A percentile compares a stretch with the other conserved stretches of the same genome.
Evolutionary conservation across 164 flowering plant species (phyloP).

Genomic region (Pachysandra terminalis): DNA sequence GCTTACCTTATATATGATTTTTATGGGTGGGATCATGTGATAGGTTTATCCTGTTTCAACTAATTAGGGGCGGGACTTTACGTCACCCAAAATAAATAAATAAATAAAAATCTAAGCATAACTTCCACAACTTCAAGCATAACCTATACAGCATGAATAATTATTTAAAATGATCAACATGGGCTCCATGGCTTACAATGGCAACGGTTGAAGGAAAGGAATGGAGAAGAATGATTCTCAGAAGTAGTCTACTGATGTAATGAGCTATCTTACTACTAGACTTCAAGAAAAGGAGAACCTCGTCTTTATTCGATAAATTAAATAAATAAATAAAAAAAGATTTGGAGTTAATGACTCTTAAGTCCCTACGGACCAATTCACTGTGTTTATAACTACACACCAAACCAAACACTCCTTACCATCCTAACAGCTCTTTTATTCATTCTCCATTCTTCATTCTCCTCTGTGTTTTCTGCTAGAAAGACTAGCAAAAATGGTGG

Average conservation of each 20-base stretch:
- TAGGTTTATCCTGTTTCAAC: too few relatives aligned
- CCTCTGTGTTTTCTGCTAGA: neutral
- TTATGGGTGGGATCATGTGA: too few relatives aligned
- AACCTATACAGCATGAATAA: too few relatives aligned
- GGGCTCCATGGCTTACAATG: too few relatives aligned
- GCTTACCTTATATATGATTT: too few relatives aligned
- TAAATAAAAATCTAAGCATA: neutral
- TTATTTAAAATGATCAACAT: too few relatives aligned
- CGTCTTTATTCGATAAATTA: neutral
- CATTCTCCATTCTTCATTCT: neutral
- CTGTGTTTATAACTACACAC: too few relatives aligned
- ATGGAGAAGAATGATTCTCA: neutral
- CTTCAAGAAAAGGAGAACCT: neutral
- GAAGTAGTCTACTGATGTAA: neutral
- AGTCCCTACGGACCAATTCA: too few relatives aligned
- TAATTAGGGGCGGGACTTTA: too few relatives aligned
- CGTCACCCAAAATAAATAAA: too few relatives aligned
- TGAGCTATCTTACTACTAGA: neutral
- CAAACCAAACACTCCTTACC: neutral
- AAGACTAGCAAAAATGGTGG: conserved; percentile 41
- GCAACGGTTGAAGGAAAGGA: too few relatives aligned
- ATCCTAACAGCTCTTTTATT: neutral
- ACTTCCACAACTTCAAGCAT: neutral
- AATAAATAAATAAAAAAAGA: too few relatives aligned
- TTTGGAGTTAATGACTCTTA: neutral